Evolutionary conservation across 2,329 filamentous ascomycete genomes (phyloP), one percentile per base, ranked within the genome.

Genomic region (Penicillium verrucosum): DNA sequence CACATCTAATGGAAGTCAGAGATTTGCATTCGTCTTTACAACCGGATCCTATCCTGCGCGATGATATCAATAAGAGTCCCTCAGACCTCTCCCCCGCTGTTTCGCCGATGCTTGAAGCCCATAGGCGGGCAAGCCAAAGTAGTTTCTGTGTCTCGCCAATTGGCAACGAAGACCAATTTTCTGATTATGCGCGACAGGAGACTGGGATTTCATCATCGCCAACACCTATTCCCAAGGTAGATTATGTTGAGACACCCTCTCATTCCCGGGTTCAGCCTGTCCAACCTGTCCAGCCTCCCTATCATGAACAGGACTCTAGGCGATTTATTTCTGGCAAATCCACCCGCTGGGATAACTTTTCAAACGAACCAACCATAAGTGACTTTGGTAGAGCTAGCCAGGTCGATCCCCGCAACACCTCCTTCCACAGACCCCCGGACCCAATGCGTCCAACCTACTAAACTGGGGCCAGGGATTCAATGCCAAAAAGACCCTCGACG

Each of bases 281-380:
- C 12, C 54, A 50, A 12, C 42, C 52, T 21, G 40, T 38, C 6
- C 43, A 23, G 14, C 16, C 30, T 23, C 21, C 50, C 9, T 52
- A 51, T 11, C 34, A 51, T 25, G 30, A 40, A 7, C 55, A 56
- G 6, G 60, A 43, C n/a, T 47, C 48, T 30, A 60, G 51, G 32
- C 62, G 61, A 11, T 62, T 63, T 40, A 54, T 60, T 45, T 42
- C 51, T 16, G 45, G 61, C 10, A 36, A 60, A 53, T 42, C 55
- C 40, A 70, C 71, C n/a, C 62, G 62, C 64, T 89, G 86, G 86
- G 85, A 90, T 72, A 82, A 82, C 46, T 84, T 82, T 68, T 87
- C 87, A 3, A 86, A 85, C 9, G 86, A 89, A 66, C 83, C 85
- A 38, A 86, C 83, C 5, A 80, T 77, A n/a, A 81, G 76, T 53